Base-by-base conservation (phyloP, 1,284 basidiomycete genomes). In the Mycosarcoma maydis region DNA sequence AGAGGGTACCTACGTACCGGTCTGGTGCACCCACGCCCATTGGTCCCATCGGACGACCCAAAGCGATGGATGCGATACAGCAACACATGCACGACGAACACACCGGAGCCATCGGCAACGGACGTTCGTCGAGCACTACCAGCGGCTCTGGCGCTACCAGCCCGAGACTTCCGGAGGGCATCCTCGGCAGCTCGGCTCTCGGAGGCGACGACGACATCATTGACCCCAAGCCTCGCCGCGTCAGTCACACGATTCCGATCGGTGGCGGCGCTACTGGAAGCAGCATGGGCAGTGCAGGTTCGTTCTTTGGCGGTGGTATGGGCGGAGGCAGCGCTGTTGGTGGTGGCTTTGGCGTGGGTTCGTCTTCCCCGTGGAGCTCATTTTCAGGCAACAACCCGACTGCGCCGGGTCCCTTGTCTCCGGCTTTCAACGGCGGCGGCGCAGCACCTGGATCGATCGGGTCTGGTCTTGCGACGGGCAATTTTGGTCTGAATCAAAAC, bases 171-270 rank as follows among this genome's bases (percentile, higher is more conserved):
- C 74, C 70, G 3, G 76, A 79, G 45, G 75, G 77, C 26, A 79
- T 81, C 29, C 68, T 81, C 2, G 80, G 80, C 41, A 81, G 80
- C 53, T 74, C 78, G 6, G 80, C 80, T 24, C 71, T 81, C 6
- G 75, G 78, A 27, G 77, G 70, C n/a, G 80, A 81, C 38, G 80
- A 81, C 61, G 80, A 81, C 64, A 68, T 77, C 20, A 60, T 81
- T 26, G 75, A 78, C 52, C 80, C 80, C 26, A 66, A 70, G 44
- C 75, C 72, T 23, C 58, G 76, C 24, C 46, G 78, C n/a, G 64
- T 64, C 19, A 70, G 70, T 29, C 66, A 75, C 49, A 73, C 75
- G 6, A 62, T 71, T n/a, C 59, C 76, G 20, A 68, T 73, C 36
- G 59, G 59, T 10, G 53, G 66, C 23, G 61, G 61, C 17, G 52